Conservation (phyloP, 352 stramenopile genomes). For the Globisporangium spiculum region DNA sequence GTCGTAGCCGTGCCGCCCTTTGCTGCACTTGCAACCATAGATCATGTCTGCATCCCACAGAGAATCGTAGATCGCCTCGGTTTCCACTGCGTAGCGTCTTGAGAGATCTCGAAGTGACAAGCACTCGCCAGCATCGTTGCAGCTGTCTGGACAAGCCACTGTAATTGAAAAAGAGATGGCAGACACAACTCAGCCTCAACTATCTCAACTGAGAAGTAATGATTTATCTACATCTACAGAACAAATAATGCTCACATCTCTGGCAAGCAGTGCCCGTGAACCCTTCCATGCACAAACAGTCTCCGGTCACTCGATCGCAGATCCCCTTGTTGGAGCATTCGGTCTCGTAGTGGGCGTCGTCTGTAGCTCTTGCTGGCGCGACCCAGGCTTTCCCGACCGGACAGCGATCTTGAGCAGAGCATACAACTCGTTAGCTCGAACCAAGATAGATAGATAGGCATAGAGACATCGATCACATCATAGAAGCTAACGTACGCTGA, state of each 20-base stretch:
- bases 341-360: conserved; percentile 58
- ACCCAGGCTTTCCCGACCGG: conserved; percentile 57
- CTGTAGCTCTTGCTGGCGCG: conserved; percentile 39
- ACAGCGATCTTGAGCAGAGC: conserved; percentile 30
- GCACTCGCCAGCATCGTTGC: conserved; percentile 49
- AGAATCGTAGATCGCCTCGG: conserved; percentile 47
- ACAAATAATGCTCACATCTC: conserved; percentile 29
- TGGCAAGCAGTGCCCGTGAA: conserved; percentile 73
- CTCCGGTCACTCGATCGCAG: conserved; percentile 21
- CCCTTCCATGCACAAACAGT: conserved; percentile 60
- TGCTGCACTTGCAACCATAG: conserved; percentile 86
- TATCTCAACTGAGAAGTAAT: too few relatives aligned
- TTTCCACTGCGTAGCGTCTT: conserved; percentile 33
- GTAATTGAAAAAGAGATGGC: background rate
- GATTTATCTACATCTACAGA: too few relatives aligned
- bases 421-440: background rate
- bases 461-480: too few relatives aligned
- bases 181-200: too few relatives aligned
- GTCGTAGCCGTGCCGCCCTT: conserved; percentile 77
- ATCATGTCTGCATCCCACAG: conserved; percentile 79
- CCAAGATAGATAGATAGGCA: background rate
- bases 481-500: conserved; percentile 29
- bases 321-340: conserved; percentile 41
- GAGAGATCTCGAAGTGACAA: conserved; percentile 70
- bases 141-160: conserved; percentile 55